phyloP scores from a whole-genome alignment of 177 flowering plant genomes.

The Vitis hybrid region DNA sequence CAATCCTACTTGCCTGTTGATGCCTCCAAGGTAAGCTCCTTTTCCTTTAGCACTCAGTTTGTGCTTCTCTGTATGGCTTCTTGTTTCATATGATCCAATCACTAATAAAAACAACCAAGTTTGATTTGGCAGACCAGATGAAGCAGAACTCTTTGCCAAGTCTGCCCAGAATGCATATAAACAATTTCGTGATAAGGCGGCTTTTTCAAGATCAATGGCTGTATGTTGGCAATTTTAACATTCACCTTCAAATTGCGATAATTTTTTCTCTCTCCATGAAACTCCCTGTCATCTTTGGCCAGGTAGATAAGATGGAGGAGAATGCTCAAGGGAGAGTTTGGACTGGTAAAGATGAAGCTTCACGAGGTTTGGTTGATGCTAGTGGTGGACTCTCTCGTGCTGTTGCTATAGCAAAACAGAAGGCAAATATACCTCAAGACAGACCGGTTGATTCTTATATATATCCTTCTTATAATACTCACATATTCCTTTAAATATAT shows the following conservation, averaged over 20 bases:
- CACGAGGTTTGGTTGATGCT: conserved; percentile 84
- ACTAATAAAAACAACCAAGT: neutral
- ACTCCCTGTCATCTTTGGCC: neutral
- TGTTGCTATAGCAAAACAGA: conserved; percentile 86
- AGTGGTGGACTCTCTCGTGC: conserved; percentile 89
- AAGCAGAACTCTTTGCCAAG: conserved; percentile 84
- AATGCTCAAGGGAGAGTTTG: conserved; percentile 96
- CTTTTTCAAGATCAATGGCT: conserved; percentile 87
- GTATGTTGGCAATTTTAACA: conserved; percentile 24
- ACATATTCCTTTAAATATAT: no score
- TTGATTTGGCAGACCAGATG: conserved; percentile 64
- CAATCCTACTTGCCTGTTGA: no score
- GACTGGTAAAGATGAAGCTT: conserved; percentile 86
- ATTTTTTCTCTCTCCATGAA: neutral
- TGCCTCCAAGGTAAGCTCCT: neutral
- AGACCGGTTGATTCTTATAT: conserved; percentile 39
- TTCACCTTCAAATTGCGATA: neutral
- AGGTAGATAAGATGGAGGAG: conserved; percentile 90
- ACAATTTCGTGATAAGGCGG: conserved; percentile 88
- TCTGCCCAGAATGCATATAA: conserved; percentile 73
- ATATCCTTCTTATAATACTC: neutral
- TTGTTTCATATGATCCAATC: neutral
- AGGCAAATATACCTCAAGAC: conserved; percentile 79
- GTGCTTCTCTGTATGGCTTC: neutral
- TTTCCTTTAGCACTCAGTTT: neutral